Base-by-base conservation (phyloP, 768 basidiomycete species). In the Tulasnella sp. region DNA sequence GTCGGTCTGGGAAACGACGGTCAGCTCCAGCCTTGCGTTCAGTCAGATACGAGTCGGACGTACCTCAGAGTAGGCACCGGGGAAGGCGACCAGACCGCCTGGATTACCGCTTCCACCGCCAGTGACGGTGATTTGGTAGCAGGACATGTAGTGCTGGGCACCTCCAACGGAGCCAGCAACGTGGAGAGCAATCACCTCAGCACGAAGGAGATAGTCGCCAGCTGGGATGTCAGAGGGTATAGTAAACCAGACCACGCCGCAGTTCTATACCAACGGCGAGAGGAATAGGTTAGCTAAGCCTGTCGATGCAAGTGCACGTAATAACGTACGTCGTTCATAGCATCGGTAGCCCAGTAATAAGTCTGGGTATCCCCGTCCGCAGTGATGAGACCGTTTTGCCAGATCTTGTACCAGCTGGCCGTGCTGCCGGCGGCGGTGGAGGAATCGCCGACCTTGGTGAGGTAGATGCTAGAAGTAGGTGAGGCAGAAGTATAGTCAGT, bases 321-420 rank as follows among this genome's bases (percentile, higher is more conserved):
- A 19, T 12, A 25, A 72, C 74, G 22, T 39, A 77, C 69, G 34
- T 42, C 37, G 71, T 79, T 79, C 64, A 79, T 45, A 22, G n/a
- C 45, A 38, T 79, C 78, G 12, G 78, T 79, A n/a, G 39, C 78
- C 78, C 77, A 77, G 39, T 42, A 40, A 38, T 77, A 40, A 25
- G 45, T 39, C 22, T 45, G 31, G 29, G 42, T 52, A 17, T 15
- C 22, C 0, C 86, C 86, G 80, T 84, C 85, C 78, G 82, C 84
- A 34, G 86, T 86, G 0, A 86, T 84, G n/a, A 88, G 79, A 58
- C 87, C 87, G 77, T 83, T 84, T 80, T 87, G 84, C 12, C 83
- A 79, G 38, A 88, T 83, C 82, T 88, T 88, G 83, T 88, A 88
- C 87, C 87, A 88, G 49, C 77, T 79, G 6, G 85, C 83, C 45